These are phyloP conservation scores for Ceratocystis alfenasii DNA, from an alignment of 2,329 filamentous ascomycete species.

Conservation along the genomic window DNA sequence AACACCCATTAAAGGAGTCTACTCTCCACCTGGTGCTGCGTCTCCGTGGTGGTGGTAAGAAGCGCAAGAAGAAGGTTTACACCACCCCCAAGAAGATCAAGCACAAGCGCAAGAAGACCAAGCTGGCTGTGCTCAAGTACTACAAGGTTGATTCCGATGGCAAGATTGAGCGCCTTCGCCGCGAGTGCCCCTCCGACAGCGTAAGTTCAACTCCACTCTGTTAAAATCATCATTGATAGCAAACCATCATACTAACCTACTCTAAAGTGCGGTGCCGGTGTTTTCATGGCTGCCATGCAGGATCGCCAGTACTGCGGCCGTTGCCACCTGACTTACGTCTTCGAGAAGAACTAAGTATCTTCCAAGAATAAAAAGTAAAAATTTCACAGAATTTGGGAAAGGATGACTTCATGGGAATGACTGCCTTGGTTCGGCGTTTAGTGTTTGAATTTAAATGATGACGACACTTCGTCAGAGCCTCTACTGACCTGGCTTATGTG, in stretches of 20 bases:
- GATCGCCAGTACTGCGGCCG: slow-evolving; percentile 94
- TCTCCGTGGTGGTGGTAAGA: slow-evolving; percentile 97
- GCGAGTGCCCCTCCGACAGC: slow-evolving; percentile 88
- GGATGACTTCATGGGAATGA: slow-evolving; percentile 23
- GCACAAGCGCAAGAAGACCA: slow-evolving; percentile 99
- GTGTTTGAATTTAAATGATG: slow-evolving; percentile 22
- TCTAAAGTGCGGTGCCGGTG: slow-evolving; percentile 85
- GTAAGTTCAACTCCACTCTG: slow-evolving; percentile 41
- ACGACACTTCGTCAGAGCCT: slow-evolving; percentile 20
- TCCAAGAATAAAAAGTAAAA: slow-evolving; percentile 23
- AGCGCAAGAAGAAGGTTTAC: slow-evolving; percentile 99
- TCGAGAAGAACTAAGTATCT: slow-evolving; percentile 49
- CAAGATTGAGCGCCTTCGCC: slow-evolving; percentile 98
- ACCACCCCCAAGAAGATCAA: slow-evolving; percentile 99
- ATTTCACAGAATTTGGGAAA: slow-evolving; percentile 22
- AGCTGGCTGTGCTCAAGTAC: slow-evolving; percentile 99
- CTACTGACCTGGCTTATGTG: not conserved
- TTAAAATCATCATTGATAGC: slow-evolving; percentile 28
- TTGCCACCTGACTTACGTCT: slow-evolving; percentile 62
- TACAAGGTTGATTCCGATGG: slow-evolving; percentile 99
- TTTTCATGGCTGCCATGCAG: slow-evolving; percentile 99
- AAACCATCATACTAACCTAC: slow-evolving; percentile 1
- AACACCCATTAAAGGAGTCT: slow-evolving; percentile 33
- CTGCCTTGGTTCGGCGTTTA: slow-evolving; percentile 22
- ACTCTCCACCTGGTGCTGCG: slow-evolving; percentile 97